phyloP scores from a whole-genome alignment of 2,329 filamentous ascomycete genomes.

The Ophiostoma novo-ulmi region DNA sequence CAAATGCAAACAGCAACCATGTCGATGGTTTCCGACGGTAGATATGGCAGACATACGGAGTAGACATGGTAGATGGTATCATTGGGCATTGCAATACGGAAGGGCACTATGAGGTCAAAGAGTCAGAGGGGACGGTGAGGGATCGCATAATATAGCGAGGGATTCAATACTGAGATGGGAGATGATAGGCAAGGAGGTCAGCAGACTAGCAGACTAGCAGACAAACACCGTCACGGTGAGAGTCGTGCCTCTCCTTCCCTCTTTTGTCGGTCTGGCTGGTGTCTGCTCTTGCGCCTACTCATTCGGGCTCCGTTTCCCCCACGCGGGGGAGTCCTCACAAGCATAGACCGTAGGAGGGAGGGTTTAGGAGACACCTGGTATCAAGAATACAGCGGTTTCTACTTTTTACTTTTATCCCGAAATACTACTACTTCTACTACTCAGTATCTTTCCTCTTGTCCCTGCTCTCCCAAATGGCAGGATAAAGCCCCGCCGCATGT shows the following conservation, averaged over 20 bases:
- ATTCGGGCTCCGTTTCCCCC: neutral
- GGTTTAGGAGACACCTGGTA: neutral
- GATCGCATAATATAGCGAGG: neutral
- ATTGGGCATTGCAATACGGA: neutral
- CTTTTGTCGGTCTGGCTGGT: neutral
- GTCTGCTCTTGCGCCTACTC: neutral
- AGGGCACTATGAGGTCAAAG: conserved; percentile 1
- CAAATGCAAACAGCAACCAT: neutral
- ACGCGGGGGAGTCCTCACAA: neutral
- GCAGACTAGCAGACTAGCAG: neutral
- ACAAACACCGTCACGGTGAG: neutral
- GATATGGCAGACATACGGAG: neutral
- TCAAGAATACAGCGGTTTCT: neutral
- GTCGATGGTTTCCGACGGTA: neutral
- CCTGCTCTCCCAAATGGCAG: neutral
- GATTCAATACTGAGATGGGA: neutral
- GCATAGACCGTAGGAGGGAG: neutral
- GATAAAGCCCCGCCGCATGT: conserved; percentile 5
- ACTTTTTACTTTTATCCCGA: neutral
- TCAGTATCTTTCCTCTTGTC: neutral
- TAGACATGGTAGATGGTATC: neutral
- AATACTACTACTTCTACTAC: neutral
- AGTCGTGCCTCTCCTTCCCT: neutral
- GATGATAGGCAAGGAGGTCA: neutral
- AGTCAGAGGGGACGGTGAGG: neutral